phyloP scores from a whole-genome alignment of 1,139 yeast species.

The Candida freyschussii region DNA sequence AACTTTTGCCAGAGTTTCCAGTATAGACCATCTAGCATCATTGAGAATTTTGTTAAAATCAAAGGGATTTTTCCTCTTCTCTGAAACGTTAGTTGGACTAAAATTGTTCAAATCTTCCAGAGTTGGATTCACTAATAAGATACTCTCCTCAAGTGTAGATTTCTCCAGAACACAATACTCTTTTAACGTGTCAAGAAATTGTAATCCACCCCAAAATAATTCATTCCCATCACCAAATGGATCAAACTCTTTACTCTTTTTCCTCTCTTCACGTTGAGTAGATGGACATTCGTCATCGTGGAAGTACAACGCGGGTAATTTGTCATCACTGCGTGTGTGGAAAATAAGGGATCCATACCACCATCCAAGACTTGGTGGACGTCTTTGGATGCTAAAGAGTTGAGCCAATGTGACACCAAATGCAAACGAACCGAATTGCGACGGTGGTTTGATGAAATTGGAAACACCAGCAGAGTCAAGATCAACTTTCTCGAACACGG shows the following conservation, averaged over 20 bases:
- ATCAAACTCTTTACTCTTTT: constrained; percentile 61
- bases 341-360: constrained; percentile 87
- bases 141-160: constrained; percentile 66
- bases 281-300: constrained; percentile 87
- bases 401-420: constrained; percentile 57
- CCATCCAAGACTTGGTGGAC: constrained; percentile 81
- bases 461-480: constrained; percentile 29
- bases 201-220: constrained; percentile 88
- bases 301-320: constrained; percentile 78
- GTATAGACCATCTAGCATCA: constrained; percentile 78
- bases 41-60: constrained; percentile 49
- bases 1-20: constrained; percentile 80
- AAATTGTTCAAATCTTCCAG: constrained; percentile 74
- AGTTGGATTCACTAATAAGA: constrained; percentile 75
- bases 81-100: constrained; percentile 48
- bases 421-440: constrained; percentile 52
- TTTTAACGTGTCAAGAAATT: constrained; percentile 55
- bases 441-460: constrained; percentile 45
- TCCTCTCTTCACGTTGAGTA: constrained; percentile 55
- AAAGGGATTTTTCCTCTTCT: constrained; percentile 21
- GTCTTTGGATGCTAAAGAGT: constrained; percentile 72
- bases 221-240: constrained; percentile 60
- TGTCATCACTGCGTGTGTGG: constrained; percentile 58
- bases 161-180: constrained; percentile 57
- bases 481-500: constrained; percentile 50